Conservation (phyloP, 1,284 basidiomycete genomes). For the Pseudozyma thailandica region DNA sequence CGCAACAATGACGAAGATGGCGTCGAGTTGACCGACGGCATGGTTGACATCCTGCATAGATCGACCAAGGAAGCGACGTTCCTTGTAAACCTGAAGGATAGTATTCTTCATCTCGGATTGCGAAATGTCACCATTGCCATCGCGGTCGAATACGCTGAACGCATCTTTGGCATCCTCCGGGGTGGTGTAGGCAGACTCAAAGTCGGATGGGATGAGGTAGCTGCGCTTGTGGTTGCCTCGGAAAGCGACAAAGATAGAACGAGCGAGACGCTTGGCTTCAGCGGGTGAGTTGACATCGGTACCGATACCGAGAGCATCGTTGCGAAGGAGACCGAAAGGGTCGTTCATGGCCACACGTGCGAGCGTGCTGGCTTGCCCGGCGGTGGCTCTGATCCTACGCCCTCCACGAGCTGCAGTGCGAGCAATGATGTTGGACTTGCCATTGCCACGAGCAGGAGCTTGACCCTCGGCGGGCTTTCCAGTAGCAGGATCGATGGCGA, state of each 20-base stretch:
- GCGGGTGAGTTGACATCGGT: slow-evolving; percentile 63
- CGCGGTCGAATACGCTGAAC: slow-evolving; percentile 77
- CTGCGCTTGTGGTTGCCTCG: slow-evolving; percentile 70
- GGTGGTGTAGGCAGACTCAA: slow-evolving; percentile 77
- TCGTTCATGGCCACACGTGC: slow-evolving; percentile 62
- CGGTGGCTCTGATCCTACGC: slow-evolving; percentile 24
- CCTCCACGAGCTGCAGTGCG: slow-evolving; percentile 34
- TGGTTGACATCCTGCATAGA: slow-evolving; percentile 65
- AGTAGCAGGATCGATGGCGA: slow-evolving; percentile 35
- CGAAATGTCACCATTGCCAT: slow-evolving; percentile 82
- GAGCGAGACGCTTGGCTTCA: slow-evolving; percentile 74
- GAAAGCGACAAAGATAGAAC: slow-evolving; percentile 76
- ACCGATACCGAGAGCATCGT: slow-evolving; percentile 56
- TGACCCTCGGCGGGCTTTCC: slow-evolving; percentile 40
- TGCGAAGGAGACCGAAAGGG: slow-evolving; percentile 39
- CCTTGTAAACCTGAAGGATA: slow-evolving; percentile 70
- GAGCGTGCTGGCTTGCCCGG: slow-evolving; percentile 45
- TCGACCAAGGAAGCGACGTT: slow-evolving; percentile 59
- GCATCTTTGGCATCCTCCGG: slow-evolving; percentile 74
- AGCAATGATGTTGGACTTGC: slow-evolving; percentile 41
- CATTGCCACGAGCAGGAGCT: slow-evolving; percentile 42
- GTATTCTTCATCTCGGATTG: slow-evolving; percentile 79
- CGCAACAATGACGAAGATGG: slow-evolving; percentile 52
- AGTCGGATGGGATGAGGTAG: slow-evolving; percentile 77
- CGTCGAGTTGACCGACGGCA: slow-evolving; percentile 60